Conservation (phyloP, 2,329 filamentous ascomycete genomes). For the Didymella pinodella region DNA sequence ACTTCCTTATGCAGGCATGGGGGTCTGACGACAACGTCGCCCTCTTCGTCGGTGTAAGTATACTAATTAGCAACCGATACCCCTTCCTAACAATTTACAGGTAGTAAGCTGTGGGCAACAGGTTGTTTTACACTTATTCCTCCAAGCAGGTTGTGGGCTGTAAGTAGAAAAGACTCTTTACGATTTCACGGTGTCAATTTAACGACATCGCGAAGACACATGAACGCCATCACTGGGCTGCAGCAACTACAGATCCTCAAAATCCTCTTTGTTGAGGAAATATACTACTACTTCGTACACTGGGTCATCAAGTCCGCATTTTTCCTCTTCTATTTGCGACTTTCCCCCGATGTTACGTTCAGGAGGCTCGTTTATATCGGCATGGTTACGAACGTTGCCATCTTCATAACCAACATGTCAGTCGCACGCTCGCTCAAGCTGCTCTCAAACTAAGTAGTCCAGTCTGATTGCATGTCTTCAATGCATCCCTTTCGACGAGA, state of each 20-base stretch:
- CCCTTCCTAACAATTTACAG: background rate
- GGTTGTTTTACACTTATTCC: background rate
- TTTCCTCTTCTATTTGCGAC: slow-evolving; percentile 47
- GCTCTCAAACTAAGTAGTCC: background rate
- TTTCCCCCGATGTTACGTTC: slow-evolving; percentile 36
- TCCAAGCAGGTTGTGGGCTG: background rate
- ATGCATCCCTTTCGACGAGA: slow-evolving; percentile 43
- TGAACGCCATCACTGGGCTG: background rate
- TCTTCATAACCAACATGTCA: slow-evolving; percentile 40
- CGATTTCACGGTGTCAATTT: background rate
- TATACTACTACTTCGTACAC: slow-evolving; percentile 44
- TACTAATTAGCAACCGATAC: background rate
- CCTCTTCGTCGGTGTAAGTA: background rate
- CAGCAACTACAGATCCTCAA: background rate
- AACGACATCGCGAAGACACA: background rate
- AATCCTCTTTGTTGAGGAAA: slow-evolving; percentile 39
- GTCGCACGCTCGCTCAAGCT: background rate
- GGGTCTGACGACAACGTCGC: background rate
- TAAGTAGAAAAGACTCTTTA: background rate
- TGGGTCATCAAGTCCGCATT: slow-evolving; percentile 47
- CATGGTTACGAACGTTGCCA: slow-evolving; percentile 35
- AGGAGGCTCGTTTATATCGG: slow-evolving; percentile 32
- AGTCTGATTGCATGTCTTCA: slow-evolving; percentile 42
- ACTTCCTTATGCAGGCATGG: background rate
- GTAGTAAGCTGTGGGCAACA: background rate